phyloP scores from a whole-genome alignment of 208 protist genomes.

The Trypanosoma lewisi region DNA sequence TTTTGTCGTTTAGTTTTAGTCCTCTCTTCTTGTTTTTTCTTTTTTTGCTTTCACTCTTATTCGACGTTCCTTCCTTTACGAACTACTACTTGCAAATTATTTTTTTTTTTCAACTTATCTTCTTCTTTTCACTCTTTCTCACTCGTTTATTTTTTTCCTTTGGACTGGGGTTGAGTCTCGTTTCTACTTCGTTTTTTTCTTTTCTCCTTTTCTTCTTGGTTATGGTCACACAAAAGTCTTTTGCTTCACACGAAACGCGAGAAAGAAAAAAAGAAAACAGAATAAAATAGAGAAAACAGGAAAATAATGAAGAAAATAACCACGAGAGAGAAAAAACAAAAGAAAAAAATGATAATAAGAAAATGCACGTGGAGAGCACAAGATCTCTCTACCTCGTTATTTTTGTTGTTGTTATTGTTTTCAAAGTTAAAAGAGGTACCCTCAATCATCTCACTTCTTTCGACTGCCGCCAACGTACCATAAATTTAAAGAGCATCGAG shows the following conservation, averaged over 20 bases:
- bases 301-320: too few species aligned
- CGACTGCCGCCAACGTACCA: conserved; percentile 33
- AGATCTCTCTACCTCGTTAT: too few species aligned
- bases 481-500: conserved; percentile 7
- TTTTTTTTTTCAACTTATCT: conserved; percentile 6
- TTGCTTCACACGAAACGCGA: too few species aligned
- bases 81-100: too few species aligned
- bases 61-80: not conserved
- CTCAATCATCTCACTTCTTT: conserved; percentile 42
- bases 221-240: too few species aligned
- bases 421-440: too few species aligned
- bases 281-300: not conserved
- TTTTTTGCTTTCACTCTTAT: not conserved
- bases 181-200: not conserved
- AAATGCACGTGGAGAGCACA: too few species aligned
- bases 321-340: too few species aligned
- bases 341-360: not conserved
- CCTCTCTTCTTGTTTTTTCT: conserved; percentile 1
- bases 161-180: too few species aligned
- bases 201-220: not conserved
- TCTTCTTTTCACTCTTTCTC: not conserved
- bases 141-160: not conserved
- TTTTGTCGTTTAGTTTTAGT: not conserved
- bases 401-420: too few species aligned
- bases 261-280: not conserved